Conservation (phyloP, 1,139 yeast species). For the Yamadazyma dendronema region DNA sequence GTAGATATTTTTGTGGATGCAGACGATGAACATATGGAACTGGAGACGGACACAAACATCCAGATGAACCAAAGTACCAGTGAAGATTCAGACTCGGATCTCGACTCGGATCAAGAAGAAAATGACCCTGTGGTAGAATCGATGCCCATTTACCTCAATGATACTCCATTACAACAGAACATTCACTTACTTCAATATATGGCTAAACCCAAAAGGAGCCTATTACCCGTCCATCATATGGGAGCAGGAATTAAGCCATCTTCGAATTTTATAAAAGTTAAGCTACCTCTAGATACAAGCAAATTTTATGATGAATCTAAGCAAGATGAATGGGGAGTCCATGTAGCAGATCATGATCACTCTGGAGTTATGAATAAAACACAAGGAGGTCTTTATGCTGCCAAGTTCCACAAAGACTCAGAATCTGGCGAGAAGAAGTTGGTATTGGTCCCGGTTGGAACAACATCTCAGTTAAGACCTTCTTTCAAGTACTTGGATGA, state of each 20-base stretch:
- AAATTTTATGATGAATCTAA: conserved; percentile 65
- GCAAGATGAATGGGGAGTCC: conserved; percentile 61
- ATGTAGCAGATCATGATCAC: conserved; percentile 57
- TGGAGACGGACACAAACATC: conserved; percentile 15
- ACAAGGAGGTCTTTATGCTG: conserved; percentile 50
- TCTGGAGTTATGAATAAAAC: conserved; percentile 64
- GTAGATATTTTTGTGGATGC: conserved; percentile 11
- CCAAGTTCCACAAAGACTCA: conserved; percentile 21
- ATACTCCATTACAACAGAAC: conserved; percentile 23
- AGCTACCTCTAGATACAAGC: conserved; percentile 63
- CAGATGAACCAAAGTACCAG: conserved; percentile 7
- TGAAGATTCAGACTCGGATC: conserved; percentile 8
- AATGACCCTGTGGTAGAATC: conserved; percentile 85
- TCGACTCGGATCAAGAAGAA: conserved; percentile 28
- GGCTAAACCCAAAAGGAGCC: conserved; percentile 53
- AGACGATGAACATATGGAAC: conserved; percentile 4
- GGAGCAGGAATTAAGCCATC: conserved; percentile 59
- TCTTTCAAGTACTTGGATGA: conserved; percentile 74
- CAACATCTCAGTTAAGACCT: conserved; percentile 79
- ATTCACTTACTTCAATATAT: conserved; percentile 64
- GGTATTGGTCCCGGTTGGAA: conserved; percentile 63
- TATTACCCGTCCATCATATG: conserved; percentile 33
- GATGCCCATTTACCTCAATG: conserved; percentile 57
- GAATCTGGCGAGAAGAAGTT: conserved; percentile 34
- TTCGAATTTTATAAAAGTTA: conserved; percentile 59